Percentiles rank a stretch among this genome's conserved stretches.
Conservation (phyloP, 2,329 filamentous ascomycete genomes). For the Sarocladium strictum region DNA sequence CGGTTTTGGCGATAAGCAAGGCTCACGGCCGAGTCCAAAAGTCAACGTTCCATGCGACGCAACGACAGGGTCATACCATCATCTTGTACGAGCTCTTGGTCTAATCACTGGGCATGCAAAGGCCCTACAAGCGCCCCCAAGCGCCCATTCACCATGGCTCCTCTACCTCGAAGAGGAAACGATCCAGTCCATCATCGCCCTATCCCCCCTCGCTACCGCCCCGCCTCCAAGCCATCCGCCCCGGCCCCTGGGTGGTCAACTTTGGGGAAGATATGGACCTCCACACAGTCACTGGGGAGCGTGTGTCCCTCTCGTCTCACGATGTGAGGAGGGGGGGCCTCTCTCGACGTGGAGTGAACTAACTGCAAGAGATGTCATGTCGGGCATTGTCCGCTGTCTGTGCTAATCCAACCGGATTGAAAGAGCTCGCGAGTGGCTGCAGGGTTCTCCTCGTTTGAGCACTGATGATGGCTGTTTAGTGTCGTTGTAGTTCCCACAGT, state of each 20-base stretch:
- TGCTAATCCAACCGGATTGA: too few relatives aligned
- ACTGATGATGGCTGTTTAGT: too few relatives aligned
- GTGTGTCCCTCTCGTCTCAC: not conserved
- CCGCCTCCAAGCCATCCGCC: not conserved
- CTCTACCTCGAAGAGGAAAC: not conserved
- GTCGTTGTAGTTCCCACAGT: not conserved
- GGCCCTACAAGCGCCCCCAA: not conserved
- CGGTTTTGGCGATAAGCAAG: not conserved
- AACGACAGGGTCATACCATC: not conserved
- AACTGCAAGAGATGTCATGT: too few relatives aligned
- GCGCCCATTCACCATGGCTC: not conserved
- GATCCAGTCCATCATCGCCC: not conserved
- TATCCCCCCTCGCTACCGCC: not conserved
- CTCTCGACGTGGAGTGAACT: too few relatives aligned
- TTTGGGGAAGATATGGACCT: not conserved
- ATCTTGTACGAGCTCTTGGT: not conserved
- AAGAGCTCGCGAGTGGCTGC: too few relatives aligned
- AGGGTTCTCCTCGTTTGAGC: too few relatives aligned
- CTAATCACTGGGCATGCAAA: not conserved
- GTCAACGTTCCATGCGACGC: not conserved
- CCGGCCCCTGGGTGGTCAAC: not conserved
- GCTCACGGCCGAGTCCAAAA: not conserved
- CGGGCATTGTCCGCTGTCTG: too few relatives aligned
- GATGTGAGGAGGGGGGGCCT: too few relatives aligned
- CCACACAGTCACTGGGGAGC: not conserved